These are phyloP conservation scores for Biscogniauxia marginata DNA, from an alignment of 2,329 filamentous ascomycete species.

Conservation along the genomic window DNA sequence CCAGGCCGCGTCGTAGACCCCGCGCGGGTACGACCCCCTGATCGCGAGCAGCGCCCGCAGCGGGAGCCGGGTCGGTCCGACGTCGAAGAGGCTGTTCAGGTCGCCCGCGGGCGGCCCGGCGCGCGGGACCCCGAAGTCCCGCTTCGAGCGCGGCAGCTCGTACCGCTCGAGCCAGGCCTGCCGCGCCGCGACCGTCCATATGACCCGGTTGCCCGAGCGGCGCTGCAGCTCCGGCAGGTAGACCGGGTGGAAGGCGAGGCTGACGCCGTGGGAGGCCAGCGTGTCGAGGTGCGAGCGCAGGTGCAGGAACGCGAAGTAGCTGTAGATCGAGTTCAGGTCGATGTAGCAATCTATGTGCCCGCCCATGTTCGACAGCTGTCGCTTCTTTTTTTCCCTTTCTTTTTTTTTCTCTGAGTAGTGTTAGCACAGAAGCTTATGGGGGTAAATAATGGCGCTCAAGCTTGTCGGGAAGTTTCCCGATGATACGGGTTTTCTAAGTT, in stretches of 20 bases:
- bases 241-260: slow-evolving; percentile 8
- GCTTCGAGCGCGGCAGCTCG: slow-evolving; percentile 11
- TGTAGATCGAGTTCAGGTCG: slow-evolving; percentile 10
- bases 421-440: too few species aligned
- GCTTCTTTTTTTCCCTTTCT: too few species aligned
- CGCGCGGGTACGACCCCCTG: neutral
- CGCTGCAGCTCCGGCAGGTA: slow-evolving; percentile 7
- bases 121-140: slow-evolving; percentile 8
- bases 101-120: slow-evolving; percentile 3
- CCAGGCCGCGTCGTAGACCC: slow-evolving; percentile 6
- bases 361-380: too few species aligned
- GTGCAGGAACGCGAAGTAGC: slow-evolving; percentile 9
- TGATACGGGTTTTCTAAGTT: too few species aligned
- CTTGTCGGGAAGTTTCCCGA: too few species aligned
- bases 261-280: slow-evolving; percentile 4
- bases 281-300: neutral
- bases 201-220: slow-evolving; percentile 7
- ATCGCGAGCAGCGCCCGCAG: slow-evolving; percentile 7
- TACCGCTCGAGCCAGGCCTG: slow-evolving; percentile 12
- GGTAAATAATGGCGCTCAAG: too few species aligned
- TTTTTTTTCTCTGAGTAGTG: neutral
- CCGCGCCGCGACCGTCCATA: slow-evolving; percentile 9
- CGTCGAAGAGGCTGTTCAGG: slow-evolving; percentile 5
- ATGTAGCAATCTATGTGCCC: slow-evolving; percentile 10
- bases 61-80: slow-evolving; percentile 5